A percentile compares a stretch with the other conserved stretches of the same genome.
Evolutionary conservation across 768 basidiomycete species (phyloP).

Genomic region (Tulasnella sp.): DNA sequence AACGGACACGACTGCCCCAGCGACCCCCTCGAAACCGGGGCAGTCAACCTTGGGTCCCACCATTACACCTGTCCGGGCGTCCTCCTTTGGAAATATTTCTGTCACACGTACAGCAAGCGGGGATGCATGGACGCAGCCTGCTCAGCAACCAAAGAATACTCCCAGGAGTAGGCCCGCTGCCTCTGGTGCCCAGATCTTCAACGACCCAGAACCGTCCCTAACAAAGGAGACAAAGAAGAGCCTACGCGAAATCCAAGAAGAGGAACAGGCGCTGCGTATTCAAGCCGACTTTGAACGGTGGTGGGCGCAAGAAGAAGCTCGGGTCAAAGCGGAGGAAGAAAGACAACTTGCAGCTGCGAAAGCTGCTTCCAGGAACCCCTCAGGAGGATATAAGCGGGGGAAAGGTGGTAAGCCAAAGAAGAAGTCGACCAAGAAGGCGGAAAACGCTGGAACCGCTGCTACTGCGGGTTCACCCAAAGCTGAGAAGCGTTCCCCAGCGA

Average conservation of each 20-base stretch:
- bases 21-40: constrained; percentile 17
- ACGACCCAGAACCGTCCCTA: constrained; percentile 14
- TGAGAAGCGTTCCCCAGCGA: too few relatives aligned
- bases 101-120: constrained; percentile 5
- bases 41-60: constrained; percentile 46
- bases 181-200: constrained; percentile 15
- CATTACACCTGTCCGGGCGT: constrained; percentile 46
- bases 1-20: constrained; percentile 20
- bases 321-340: constrained; percentile 40
- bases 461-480: too few relatives aligned
- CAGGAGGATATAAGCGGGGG: too few relatives aligned
- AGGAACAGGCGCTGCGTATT: constrained; percentile 51
- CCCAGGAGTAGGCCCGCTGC: constrained; percentile 13
- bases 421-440: too few relatives aligned
- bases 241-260: constrained; percentile 72
- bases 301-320: constrained; percentile 78
- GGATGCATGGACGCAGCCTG: constrained; percentile 47
- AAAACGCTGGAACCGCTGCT: too few relatives aligned
- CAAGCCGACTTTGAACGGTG: constrained; percentile 78
- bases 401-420: too few relatives aligned
- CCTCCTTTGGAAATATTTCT: constrained; percentile 20
- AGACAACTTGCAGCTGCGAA: background rate
- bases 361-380: too few relatives aligned
- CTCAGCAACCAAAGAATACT: constrained; percentile 11
- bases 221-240: constrained; percentile 44